These are phyloP conservation scores for Tylopilus balloui DNA, from an alignment of 768 basidiomycete genomes.

Conservation along the genomic window DNA sequence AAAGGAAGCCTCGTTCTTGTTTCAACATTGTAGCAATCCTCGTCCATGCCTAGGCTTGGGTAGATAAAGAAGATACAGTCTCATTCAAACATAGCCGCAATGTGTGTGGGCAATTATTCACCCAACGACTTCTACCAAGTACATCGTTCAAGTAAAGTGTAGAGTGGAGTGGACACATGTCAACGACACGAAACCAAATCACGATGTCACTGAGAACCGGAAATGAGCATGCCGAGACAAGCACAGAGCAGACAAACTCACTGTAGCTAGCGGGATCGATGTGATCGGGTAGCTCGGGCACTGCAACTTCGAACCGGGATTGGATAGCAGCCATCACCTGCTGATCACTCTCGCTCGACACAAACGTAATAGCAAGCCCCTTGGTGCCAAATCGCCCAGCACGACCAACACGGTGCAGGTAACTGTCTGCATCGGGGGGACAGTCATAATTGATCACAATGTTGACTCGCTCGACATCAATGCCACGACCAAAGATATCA, in stretches of 20 bases:
- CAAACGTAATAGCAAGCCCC: slow-evolving; percentile 97
- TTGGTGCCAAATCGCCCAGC: slow-evolving; percentile 99
- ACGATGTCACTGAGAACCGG: slow-evolving; percentile 40
- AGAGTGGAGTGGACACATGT: slow-evolving; percentile 6
- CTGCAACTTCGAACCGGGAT: slow-evolving; percentile 94
- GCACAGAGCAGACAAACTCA: slow-evolving; percentile 39
- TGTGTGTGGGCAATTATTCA: background rate
- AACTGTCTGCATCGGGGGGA: slow-evolving; percentile 95
- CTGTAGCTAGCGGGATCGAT: slow-evolving; percentile 96
- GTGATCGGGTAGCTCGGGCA: slow-evolving; percentile 89
- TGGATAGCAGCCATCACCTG: slow-evolving; percentile 95
- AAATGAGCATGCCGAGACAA: background rate
- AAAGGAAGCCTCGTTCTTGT: no score
- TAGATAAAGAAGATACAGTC: background rate
- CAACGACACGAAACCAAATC: slow-evolving; percentile 24
- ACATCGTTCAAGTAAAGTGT: slow-evolving; percentile 23
- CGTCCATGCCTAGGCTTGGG: no score
- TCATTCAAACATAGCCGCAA: slow-evolving; percentile 6
- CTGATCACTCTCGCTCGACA: slow-evolving; percentile 87
- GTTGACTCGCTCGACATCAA: slow-evolving; percentile 99
- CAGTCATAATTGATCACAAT: slow-evolving; percentile 99
- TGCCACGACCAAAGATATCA: slow-evolving; percentile 98
- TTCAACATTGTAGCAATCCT: no score
- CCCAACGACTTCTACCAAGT: slow-evolving; percentile 12
- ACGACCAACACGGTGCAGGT: slow-evolving; percentile 97